Evolutionary conservation across 129 eudicot genomes (phyloP).

Genomic region (Escallonia herrerae): DNA sequence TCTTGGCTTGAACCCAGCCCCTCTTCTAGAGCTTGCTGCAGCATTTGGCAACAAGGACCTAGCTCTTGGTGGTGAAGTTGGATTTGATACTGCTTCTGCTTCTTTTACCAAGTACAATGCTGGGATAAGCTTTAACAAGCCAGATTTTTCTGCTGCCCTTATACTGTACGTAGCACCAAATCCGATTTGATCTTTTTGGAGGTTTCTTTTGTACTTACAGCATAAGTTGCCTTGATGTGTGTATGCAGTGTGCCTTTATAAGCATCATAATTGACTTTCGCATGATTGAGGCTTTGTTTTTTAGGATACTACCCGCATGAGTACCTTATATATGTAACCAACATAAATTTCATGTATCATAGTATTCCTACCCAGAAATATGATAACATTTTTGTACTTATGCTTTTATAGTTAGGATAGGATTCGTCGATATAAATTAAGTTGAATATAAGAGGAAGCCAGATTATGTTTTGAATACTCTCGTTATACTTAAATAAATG

Average conservation of each 20-base stretch:
- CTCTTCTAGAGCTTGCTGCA: slow-evolving; percentile 65
- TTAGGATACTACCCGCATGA: background rate
- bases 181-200: background rate
- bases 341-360: background rate
- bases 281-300: background rate
- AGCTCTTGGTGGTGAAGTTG: slow-evolving; percentile 74
- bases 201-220: background rate
- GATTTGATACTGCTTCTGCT: slow-evolving; percentile 74
- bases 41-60: slow-evolving; percentile 61
- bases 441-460: background rate
- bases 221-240: background rate
- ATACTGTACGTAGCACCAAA: slow-evolving; percentile 44
- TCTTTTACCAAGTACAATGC: slow-evolving; percentile 84
- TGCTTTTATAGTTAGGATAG: background rate
- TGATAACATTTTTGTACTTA: too few species aligned
- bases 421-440: background rate
- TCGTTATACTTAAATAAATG: background rate
- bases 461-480: background rate
- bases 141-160: slow-evolving; percentile 75
- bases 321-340: background rate
- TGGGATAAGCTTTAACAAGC: slow-evolving; percentile 67
- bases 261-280: background rate
- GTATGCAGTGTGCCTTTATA: background rate
- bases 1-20: slow-evolving; percentile 80
- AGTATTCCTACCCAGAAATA: too few species aligned